These are phyloP conservation scores for Lomentospora prolificans DNA, from an alignment of 2,329 filamentous ascomycete genomes.

Conservation along the genomic window DNA sequence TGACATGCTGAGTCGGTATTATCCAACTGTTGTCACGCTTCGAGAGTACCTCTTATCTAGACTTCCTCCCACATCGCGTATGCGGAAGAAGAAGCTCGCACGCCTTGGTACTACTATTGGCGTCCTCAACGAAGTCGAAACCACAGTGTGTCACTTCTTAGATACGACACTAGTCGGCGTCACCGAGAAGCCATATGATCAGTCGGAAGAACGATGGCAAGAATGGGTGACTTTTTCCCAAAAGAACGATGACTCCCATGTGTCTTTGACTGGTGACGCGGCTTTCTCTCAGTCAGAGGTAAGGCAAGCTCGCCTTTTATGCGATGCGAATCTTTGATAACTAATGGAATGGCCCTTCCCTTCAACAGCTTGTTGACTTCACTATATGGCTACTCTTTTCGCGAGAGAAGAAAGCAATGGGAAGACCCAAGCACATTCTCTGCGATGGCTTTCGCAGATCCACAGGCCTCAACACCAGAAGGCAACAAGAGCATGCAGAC, in stretches of 20 bases:
- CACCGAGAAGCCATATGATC: background rate
- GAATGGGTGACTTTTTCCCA: conserved; percentile 55
- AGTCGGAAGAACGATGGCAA: conserved; percentile 33
- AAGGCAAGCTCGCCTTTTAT: conserved; percentile 14
- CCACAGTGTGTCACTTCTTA: conserved; percentile 11
- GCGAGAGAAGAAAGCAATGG: conserved; percentile 32
- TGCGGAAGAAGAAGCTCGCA: conserved; percentile 47
- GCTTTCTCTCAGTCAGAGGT: conserved; percentile 56
- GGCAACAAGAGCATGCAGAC: conserved; percentile 13
- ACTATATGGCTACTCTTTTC: conserved; percentile 69
- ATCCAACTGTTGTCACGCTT: conserved; percentile 54
- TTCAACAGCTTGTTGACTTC: conserved; percentile 71
- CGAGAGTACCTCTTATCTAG: conserved; percentile 59
- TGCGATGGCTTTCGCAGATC: conserved; percentile 66
- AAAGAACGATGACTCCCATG: conserved; percentile 45
- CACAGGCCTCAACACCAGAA: background rate
- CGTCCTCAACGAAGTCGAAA: conserved; percentile 10
- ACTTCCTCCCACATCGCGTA: conserved; percentile 57
- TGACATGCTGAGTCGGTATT: conserved; percentile 60
- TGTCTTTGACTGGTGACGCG: conserved; percentile 38
- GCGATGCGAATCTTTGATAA: too few species aligned
- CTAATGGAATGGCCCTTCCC: too few species aligned
- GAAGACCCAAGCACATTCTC: conserved; percentile 61
- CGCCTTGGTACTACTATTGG: conserved; percentile 32
- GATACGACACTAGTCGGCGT: conserved; percentile 12